Base-by-base conservation (phyloP, 2,329 filamentous ascomycete genomes). In the Diplodia sapinea region DNA sequence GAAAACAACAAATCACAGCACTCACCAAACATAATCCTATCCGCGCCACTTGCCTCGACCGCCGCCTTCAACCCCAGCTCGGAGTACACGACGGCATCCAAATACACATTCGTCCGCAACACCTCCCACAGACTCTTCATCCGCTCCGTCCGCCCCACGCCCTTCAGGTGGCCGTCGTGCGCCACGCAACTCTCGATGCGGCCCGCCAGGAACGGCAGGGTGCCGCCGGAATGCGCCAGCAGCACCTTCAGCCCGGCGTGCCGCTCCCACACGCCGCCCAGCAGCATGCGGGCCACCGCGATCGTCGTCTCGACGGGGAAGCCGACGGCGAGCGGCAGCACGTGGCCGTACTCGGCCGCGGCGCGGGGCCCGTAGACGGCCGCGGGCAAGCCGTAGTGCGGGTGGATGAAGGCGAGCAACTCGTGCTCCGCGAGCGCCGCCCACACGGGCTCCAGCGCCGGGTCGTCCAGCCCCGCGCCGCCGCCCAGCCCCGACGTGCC, bases 231-330 rank as follows among this genome's bases (percentile, higher is more conserved):
- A 79, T 97, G 94, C 0, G 94, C 94, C 4, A 97, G 83, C 65
- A 97, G 82, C 74, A 97, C 88, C 26, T 87, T 84, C 69, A 97
- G 79, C 9, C 82, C 81, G 0, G 85, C 86, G 54, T 93, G 90
- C 11, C 86, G 84, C 77, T 96, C 93, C 78, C 95, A 97, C 0
- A 96, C 91, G 0, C 92, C 91, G 0, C 90, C 87, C n/a, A 97
- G 82, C 65, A 93, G 89, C 92, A 97, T 96, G 56, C 94, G 85
- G 4, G 91, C 88, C 2, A 97, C 89, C 0, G 93, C 92, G 72
- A 97, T 94, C 1, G 94, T 97, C 0, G 94, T 97, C 80, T 97
- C 94, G 71, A 97, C 87, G 0, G 94, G 93, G 76, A 97, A 97
- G 0, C 94, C 94, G 3, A 97, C 82, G 0, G 93, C 92, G 0